A percentile compares a stretch with the other conserved stretches of the same genome.
These are phyloP conservation scores for Borealophlyctis nickersoniae DNA, from an alignment of 192 early-diverging fungal genomes.

Conservation along the genomic window DNA sequence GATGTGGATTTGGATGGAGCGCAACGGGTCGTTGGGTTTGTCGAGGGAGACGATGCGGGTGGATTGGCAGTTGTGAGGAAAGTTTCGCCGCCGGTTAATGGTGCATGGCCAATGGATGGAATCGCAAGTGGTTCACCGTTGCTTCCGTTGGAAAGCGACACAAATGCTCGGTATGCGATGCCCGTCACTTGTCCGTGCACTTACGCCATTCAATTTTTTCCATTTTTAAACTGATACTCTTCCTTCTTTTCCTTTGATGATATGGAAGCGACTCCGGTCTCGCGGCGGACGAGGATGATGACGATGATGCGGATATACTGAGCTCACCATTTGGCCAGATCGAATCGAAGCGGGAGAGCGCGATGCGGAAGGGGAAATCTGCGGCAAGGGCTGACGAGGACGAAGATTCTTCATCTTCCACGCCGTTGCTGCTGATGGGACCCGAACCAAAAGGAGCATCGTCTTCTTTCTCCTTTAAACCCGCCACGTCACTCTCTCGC, in stretches of 20 bases:
- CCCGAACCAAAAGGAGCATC: neutral
- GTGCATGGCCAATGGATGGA: too few relatives aligned
- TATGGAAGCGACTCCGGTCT: too few relatives aligned
- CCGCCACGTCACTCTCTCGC: neutral
- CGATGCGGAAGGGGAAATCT: too few relatives aligned
- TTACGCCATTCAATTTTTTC: too few relatives aligned
- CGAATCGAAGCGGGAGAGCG: too few relatives aligned
- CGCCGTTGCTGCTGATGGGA: neutral
- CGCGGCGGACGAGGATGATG: too few relatives aligned
- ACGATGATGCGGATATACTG: too few relatives aligned
- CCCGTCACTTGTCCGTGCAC: too few relatives aligned
- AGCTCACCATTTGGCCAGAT: too few relatives aligned
- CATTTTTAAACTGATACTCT: too few relatives aligned
- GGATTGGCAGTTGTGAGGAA: neutral
- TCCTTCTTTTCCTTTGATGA: too few relatives aligned
- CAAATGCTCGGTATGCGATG: conserved; percentile 1
- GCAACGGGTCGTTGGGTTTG: neutral
- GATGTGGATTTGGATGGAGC: conserved; percentile 13
- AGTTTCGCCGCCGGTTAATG: neutral
- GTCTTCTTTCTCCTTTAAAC: neutral
- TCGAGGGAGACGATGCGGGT: neutral
- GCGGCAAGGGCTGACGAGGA: too few relatives aligned
- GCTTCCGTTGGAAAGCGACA: neutral
- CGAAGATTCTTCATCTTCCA: neutral
- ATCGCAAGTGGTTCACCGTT: neutral